Percentiles rank a stretch among this genome's conserved stretches.
phyloP scores from a whole-genome alignment of 805 yeast genomes.

The Candida gorgasii region DNA sequence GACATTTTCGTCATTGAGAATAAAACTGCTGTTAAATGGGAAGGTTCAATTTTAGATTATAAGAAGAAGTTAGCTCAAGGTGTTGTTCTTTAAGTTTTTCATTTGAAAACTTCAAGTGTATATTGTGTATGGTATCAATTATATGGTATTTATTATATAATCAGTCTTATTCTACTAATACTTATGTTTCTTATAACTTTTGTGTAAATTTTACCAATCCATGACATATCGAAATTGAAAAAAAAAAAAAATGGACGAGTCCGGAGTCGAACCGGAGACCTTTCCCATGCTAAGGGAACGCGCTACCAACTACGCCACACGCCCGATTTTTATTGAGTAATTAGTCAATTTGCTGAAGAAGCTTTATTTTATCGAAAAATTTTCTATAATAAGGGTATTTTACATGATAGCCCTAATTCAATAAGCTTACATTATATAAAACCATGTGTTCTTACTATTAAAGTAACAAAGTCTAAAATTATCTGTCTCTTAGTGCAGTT shows the following conservation, averaged over 20 bases:
- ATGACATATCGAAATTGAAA: neutral
- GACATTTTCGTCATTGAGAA: constrained; percentile 96
- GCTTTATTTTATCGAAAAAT: neutral
- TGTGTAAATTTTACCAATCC: neutral
- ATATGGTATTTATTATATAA: constrained; percentile 7
- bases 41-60: constrained; percentile 85
- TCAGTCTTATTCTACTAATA: no score
- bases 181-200: neutral
- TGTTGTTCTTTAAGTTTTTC: constrained; percentile 57
- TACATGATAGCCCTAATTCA: no score
- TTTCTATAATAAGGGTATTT: neutral
- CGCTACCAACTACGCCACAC: constrained; percentile 53
- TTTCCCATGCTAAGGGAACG: constrained; percentile 38
- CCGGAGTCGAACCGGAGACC: constrained; percentile 32
- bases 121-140: constrained; percentile 4
- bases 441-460: no score
- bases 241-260: constrained; percentile 25
- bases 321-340: constrained; percentile 23
- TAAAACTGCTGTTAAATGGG: constrained; percentile 96
- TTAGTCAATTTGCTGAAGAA: neutral
- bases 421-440: no score
- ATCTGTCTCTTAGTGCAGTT: no score
- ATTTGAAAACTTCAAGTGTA: neutral
- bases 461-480: no score
- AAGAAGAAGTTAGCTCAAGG: constrained; percentile 92